phyloP scores from a whole-genome alignment of 1,139 yeast genomes.

The Pichia sp. region DNA sequence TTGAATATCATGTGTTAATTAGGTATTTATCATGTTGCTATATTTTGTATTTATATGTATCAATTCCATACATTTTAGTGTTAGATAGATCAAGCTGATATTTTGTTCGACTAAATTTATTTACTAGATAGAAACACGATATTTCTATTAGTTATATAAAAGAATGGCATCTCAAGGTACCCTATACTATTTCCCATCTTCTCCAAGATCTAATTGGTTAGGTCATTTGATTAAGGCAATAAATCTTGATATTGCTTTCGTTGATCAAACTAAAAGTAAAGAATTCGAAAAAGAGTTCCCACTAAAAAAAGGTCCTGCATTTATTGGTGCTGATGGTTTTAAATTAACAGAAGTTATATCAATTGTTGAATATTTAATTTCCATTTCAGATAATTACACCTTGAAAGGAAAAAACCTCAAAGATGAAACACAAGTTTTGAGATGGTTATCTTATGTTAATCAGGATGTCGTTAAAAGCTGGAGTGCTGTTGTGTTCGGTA shows the following conservation, averaged over 20 bases:
- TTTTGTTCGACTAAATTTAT: no score
- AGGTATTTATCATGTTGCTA: no score
- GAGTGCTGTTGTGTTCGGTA: neutral
- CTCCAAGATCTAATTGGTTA: constrained; percentile 22
- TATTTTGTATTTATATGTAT: no score
- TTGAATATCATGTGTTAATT: no score
- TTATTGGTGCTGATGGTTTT: constrained; percentile 25
- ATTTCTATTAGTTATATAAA: neutral
- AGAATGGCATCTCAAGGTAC: constrained; percentile 16
- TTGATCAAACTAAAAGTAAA: constrained; percentile 14
- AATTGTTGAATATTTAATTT: constrained; percentile 25
- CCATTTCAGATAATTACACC: constrained; percentile 12
- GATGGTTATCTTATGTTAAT: constrained; percentile 28
- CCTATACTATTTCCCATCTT: constrained; percentile 13
- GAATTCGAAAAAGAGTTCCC: constrained; percentile 17
- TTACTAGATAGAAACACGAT: no score
- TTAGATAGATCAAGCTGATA: neutral
- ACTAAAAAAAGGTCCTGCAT: constrained; percentile 30
- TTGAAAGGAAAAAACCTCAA: constrained; percentile 21
- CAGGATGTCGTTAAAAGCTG: constrained; percentile 19
- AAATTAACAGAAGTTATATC: constrained; percentile 28
- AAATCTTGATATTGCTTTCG: constrained; percentile 37
- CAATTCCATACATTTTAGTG: no score
- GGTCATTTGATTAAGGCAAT: constrained; percentile 14
- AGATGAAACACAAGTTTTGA: constrained; percentile 27